These are phyloP conservation scores for Tricholoma sp. DNA, from an alignment of 768 basidiomycete species.

Conservation along the genomic window DNA sequence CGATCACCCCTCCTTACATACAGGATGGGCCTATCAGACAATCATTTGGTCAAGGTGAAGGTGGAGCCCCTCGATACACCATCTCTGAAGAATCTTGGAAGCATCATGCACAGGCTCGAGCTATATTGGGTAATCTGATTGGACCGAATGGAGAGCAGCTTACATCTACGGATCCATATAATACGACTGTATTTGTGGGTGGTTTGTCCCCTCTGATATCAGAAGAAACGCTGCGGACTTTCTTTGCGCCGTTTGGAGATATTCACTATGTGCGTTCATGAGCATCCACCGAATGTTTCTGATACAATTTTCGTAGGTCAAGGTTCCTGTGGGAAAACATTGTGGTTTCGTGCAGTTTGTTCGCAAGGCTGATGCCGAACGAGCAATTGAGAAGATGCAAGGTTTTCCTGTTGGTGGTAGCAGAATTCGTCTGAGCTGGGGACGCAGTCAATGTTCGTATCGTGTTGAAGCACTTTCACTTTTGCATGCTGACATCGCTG, in stretches of 20 bases:
- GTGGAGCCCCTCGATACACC: slow-evolving; percentile 46
- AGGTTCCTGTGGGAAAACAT: slow-evolving; percentile 94
- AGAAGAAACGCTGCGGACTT: slow-evolving; percentile 87
- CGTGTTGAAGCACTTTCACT: not conserved
- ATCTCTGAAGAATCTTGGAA: slow-evolving; percentile 78
- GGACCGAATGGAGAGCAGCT: slow-evolving; percentile 85
- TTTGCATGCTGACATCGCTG: slow-evolving; percentile 3
- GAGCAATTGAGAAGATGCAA: slow-evolving; percentile 95
- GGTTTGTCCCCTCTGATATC: slow-evolving; percentile 84
- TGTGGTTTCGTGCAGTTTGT: slow-evolving; percentile 97
- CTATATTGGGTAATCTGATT: slow-evolving; percentile 77
- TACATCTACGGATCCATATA: slow-evolving; percentile 90
- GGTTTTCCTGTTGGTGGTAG: slow-evolving; percentile 93
- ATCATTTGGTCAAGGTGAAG: slow-evolving; percentile 26
- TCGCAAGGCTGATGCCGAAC: slow-evolving; percentile 85
- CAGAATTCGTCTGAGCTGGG: slow-evolving; percentile 89
- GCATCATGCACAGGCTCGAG: slow-evolving; percentile 78
- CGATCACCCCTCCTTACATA: slow-evolving; percentile 35
- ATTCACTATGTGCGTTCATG: slow-evolving; percentile 74
- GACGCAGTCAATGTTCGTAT: slow-evolving; percentile 80
- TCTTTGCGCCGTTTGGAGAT: slow-evolving; percentile 89
- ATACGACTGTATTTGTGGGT: slow-evolving; percentile 94
- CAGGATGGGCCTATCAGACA: slow-evolving; percentile 36
- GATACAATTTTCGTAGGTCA: slow-evolving; percentile 52
- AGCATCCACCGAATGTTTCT: slow-evolving; percentile 7